Evolutionary conservation across 139 green algal genomes (phyloP), one percentile per base, ranked within the genome.

Genomic region (Tetradesmus obliquus): DNA sequence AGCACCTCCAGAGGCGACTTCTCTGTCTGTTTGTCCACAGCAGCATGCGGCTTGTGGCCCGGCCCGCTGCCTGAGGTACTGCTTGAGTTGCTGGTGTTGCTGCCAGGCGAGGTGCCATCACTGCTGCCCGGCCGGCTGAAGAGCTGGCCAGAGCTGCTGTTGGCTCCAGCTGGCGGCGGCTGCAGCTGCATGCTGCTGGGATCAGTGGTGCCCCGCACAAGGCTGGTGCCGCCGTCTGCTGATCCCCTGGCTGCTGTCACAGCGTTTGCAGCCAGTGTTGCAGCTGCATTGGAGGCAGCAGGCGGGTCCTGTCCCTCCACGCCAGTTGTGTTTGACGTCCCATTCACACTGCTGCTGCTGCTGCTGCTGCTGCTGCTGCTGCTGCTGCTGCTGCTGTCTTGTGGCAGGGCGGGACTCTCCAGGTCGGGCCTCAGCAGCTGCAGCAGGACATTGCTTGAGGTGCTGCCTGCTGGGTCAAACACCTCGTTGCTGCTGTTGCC

Each of bases 381-480:
- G 57, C 57, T 9, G 57, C 8, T 13, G 60, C 19, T 71, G 60
- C 60, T 24, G 13, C 66, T 19, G n/a, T n/a, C 17, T 24, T 76
- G 17, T 76, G 66, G 66, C 2, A 19, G 2, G n/a, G 66, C n/a
- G n/a, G 15, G 1, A 13, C 66, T 4, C n/a, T 19, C 66, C 5
- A 76, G 66, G 66, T 76, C n/a, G n/a, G 66, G 66, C 76, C 76
- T 22, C 6, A 82, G 76, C 76, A 82, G 76, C n/a, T 82, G 76
- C 6, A 53, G 24, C n/a, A 82, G 76, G 1, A 53, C 76, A 17
- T 53, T n/a, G 2, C n/a, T 9, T 3, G n/a, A 53, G 20, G 24
- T 53, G 76, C 24, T 53, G 76, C 76, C 76, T 19, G 76, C 24
- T 17, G 76, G 24, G 2, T 82, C 76, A 13, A 3, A 17, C n/a